A percentile compares a stretch with the other conserved stretches of the same genome.
phyloP scores from a whole-genome alignment of 805 yeast species.

The Suhomyces kilbournensis region DNA sequence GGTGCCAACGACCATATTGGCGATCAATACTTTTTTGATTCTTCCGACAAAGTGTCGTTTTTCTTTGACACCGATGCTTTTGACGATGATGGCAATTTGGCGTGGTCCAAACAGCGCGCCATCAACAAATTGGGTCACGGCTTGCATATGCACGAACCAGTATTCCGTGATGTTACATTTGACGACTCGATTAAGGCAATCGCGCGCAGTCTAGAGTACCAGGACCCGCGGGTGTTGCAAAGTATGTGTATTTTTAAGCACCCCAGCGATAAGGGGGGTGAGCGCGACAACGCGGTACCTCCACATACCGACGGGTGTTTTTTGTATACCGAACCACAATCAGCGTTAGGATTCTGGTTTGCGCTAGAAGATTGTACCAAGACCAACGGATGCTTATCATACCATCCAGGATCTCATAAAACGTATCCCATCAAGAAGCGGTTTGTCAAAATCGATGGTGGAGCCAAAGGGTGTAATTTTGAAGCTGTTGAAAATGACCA shows the following conservation, averaged over 20 bases:
- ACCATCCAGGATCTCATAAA: conserved; percentile 69
- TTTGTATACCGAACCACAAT: conserved; percentile 65
- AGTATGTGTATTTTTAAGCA: conserved; percentile 80
- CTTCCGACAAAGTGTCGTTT: conserved; percentile 64
- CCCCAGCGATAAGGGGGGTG: conserved; percentile 34
- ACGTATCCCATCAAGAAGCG: conserved; percentile 54
- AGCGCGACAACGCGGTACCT: conserved; percentile 59
- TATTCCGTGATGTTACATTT: conserved; percentile 51
- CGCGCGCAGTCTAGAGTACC: conserved; percentile 49
- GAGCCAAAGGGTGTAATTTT: conserved; percentile 57
- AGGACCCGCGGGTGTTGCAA: conserved; percentile 71
- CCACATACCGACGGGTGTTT: conserved; percentile 76
- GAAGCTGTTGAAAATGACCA: conserved; percentile 26
- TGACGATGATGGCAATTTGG: conserved; percentile 48
- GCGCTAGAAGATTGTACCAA: conserved; percentile 72
- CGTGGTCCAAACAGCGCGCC: conserved; percentile 51
- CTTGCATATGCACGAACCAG: conserved; percentile 53
- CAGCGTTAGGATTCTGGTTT: conserved; percentile 79
- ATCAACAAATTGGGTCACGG: conserved; percentile 82
- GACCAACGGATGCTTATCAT: conserved; percentile 67
- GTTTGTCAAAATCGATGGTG: conserved; percentile 53
- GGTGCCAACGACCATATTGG: conserved; percentile 61
- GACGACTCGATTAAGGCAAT: conserved; percentile 48
- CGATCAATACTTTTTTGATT: conserved; percentile 65
- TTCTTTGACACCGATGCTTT: conserved; percentile 75